Base-by-base conservation (phyloP, 257 asterid genomes). In the Salvia splendens region DNA sequence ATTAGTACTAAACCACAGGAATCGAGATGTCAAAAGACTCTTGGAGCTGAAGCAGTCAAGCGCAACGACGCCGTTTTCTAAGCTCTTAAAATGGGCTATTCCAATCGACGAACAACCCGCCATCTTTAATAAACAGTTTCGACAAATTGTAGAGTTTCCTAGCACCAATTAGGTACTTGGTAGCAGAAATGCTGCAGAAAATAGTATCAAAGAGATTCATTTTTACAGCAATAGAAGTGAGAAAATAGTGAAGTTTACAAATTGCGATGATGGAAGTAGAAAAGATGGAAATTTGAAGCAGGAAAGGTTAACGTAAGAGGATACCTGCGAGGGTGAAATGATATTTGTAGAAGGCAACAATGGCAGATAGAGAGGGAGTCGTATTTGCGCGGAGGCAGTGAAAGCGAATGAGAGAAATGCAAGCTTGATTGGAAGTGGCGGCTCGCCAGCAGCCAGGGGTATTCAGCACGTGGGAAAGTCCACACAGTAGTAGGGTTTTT, bases 51-150 rank as follows among this genome's bases (percentile, higher is more conserved):
- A 49, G 30, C 70, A 61, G 72, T 73, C 73, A 3, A 71, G 75
- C 28, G 64, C 15, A 38, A 78, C 57, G 64, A 58, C 77, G 14
- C 77, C 86, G 69, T 81, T 79, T 63, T 55, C 59, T 75, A 76
- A 69, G 76, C 74, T 73, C 71, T 67, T 72, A 75, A 79, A 68
- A 56, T 76, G 86, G 69, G 83, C 49, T 2, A 71, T 45, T 65
- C 87, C 72, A 65, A 82, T 81, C 53, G 86, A 80, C 51, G 87
- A 84, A 75, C 79, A 88, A 30, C 81, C 86, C 83, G 84, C 89
- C 88, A 81, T 81, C 78, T 71, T 49, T 24, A 30, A 74, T 5
- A 41, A 20, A 36, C 57, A 75, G 77, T 65, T 66, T 83, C 86
- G 89, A 81, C 87, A 46, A 65, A 83, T 69, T 75, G 46, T 45